Percentiles rank a stretch among this genome's conserved stretches.
Evolutionary conservation across 2,329 filamentous ascomycete genomes (phyloP).

Genomic region (Penicillium verrucosum): DNA sequence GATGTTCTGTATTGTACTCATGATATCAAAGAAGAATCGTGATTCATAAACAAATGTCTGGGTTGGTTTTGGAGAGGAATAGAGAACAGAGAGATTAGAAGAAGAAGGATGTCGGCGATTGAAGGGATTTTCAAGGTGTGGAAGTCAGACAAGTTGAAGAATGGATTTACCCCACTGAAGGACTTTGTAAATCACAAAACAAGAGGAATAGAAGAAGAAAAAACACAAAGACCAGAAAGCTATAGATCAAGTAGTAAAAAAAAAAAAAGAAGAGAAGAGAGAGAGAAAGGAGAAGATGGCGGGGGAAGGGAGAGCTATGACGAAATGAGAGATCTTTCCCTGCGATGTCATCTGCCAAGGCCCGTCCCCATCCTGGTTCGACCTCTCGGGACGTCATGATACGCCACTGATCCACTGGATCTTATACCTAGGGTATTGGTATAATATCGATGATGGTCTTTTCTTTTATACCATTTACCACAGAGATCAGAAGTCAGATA

Average conservation of each 20-base stretch:
- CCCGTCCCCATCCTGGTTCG: not conserved
- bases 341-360: slow-evolving; percentile 13
- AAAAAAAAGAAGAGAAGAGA: not conserved
- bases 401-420: slow-evolving; percentile 14
- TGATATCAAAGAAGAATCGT: slow-evolving; percentile 30
- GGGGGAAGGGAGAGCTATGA: slow-evolving; percentile 8
- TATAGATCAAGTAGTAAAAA: not conserved
- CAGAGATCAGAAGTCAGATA: not conserved
- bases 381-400: slow-evolving; percentile 12
- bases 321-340: slow-evolving; percentile 6
- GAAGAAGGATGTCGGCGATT: not conserved
- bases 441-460: not conserved
- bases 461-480: not conserved
- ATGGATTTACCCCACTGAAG: not conserved
- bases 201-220: not conserved
- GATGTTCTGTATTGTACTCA: slow-evolving; percentile 83
- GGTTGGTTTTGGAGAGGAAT: not conserved
- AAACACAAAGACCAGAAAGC: not conserved
- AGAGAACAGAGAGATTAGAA: not conserved
- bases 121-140: not conserved
- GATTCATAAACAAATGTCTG: not conserved
- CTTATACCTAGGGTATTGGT: not conserved
- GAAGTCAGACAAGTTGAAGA: not conserved
- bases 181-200: not conserved
- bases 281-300: slow-evolving; percentile 6